Percentiles rank a stretch among this genome's conserved stretches.
These are phyloP conservation scores for Triticum timopheevii DNA, from an alignment of 176 grass and related monocot species.

Conservation along the genomic window DNA sequence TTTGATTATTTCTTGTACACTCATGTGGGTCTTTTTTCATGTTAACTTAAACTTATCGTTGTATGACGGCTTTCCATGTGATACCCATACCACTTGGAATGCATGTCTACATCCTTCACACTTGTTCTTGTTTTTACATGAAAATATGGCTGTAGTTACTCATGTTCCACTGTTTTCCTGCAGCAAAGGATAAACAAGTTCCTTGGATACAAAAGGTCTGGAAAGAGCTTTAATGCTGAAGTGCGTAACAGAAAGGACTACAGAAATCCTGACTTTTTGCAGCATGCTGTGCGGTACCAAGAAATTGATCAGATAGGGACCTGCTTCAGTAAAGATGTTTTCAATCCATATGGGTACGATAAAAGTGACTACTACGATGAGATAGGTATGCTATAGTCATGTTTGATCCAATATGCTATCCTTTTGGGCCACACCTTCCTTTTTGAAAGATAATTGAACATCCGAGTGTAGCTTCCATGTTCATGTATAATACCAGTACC, in stretches of 20 bases:
- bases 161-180: constrained; percentile 24
- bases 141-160: constrained; percentile 5
- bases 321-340: constrained; percentile 94
- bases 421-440: background rate
- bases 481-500: background rate
- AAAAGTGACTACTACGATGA: constrained; percentile 85
- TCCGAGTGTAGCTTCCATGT: background rate
- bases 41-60: background rate
- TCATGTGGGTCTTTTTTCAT: constrained; percentile 8
- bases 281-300: constrained; percentile 98
- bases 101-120: background rate
- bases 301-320: constrained; percentile 95
- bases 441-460: constrained; percentile 7
- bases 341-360: constrained; percentile 84
- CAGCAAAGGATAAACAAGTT: constrained; percentile 91
- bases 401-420: constrained; percentile 18
- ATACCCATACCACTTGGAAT: constrained; percentile 1
- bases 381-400: constrained; percentile 57
- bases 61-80: background rate
- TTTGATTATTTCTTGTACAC: background rate
- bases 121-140: background rate
- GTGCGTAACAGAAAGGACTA: constrained; percentile 95
- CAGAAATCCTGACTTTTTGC: constrained; percentile 93
- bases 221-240: constrained; percentile 97
- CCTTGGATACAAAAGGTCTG: constrained; percentile 62